These are phyloP conservation scores for Cyclotella baltica DNA, from an alignment of 108 stramenopile species.

Conservation along the genomic window DNA sequence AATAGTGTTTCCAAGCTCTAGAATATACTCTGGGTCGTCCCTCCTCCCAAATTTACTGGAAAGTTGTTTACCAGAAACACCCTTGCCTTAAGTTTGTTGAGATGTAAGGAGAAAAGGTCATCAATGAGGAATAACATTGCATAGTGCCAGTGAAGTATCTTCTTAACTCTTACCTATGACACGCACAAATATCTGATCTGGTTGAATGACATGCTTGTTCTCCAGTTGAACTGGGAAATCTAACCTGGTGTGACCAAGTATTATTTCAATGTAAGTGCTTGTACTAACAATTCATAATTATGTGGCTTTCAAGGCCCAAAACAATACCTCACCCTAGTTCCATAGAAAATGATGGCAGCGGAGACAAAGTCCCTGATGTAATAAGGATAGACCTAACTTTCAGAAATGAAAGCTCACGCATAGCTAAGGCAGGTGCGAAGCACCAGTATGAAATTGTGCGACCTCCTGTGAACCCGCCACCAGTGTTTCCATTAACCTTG, in stretches of 20 bases:
- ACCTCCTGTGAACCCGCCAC: slow-evolving; percentile 61
- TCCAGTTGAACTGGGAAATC: slow-evolving; percentile 90
- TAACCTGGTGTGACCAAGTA: slow-evolving; percentile 36
- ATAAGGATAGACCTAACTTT: slow-evolving; percentile 90
- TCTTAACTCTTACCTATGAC: slow-evolving; percentile 59
- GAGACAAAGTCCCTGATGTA: slow-evolving; percentile 97
- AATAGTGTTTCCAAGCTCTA: slow-evolving; percentile 92
- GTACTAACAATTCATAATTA: background rate
- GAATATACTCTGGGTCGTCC: slow-evolving; percentile 87
- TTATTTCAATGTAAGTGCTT: background rate
- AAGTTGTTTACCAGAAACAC: slow-evolving; percentile 80
- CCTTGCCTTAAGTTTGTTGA: slow-evolving; percentile 60
- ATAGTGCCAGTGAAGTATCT: background rate
- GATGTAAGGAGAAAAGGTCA: background rate
- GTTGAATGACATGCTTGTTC: slow-evolving; percentile 93
- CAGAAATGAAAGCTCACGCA: slow-evolving; percentile 86
- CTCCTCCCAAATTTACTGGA: slow-evolving; percentile 87
- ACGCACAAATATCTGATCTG: slow-evolving; percentile 87
- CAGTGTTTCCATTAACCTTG: slow-evolving; percentile 36
- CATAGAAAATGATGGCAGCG: slow-evolving; percentile 87
- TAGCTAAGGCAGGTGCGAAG: slow-evolving; percentile 95
- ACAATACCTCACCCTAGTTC: slow-evolving; percentile 67
- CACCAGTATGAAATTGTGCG: slow-evolving; percentile 96
- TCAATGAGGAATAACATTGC: background rate
- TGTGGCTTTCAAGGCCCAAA: no score